Evolutionary conservation across 352 stramenopile genomes (phyloP).

Genomic region (Globisporangium lucens): DNA sequence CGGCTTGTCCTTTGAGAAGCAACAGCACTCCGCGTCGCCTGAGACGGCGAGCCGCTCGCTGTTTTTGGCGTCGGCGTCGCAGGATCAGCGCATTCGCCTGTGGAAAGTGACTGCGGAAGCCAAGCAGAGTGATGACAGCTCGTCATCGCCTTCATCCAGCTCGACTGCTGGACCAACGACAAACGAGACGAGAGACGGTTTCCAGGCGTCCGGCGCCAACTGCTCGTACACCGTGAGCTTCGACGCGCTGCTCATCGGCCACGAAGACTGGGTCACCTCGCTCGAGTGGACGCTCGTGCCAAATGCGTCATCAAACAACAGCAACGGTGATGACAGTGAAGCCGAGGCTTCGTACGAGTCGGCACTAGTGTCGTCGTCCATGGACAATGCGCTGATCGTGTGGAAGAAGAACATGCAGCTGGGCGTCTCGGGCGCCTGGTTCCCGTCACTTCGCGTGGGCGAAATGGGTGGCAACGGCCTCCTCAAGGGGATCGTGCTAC

Average conservation of each 20-base stretch:
- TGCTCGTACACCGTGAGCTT: slow-evolving; percentile 51
- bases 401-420: slow-evolving; percentile 33
- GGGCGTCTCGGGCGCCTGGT: slow-evolving; percentile 30
- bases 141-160: background rate
- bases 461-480: slow-evolving; percentile 57
- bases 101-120: slow-evolving; percentile 41
- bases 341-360: background rate
- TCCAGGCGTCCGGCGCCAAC: slow-evolving; percentile 24
- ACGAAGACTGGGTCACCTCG: slow-evolving; percentile 83
- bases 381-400: slow-evolving; percentile 78
- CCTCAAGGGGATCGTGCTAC: slow-evolving; percentile 38
- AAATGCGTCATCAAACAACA: background rate
- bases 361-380: slow-evolving; percentile 58
- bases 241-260: slow-evolving; percentile 60
- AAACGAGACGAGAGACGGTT: slow-evolving; percentile 27
- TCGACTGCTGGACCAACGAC: background rate
- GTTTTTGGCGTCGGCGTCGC: slow-evolving; percentile 59
- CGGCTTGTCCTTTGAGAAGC: slow-evolving; percentile 47
- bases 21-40: background rate
- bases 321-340: background rate
- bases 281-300: slow-evolving; percentile 46
- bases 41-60: background rate
- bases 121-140: background rate
- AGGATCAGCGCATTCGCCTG: slow-evolving; percentile 69
- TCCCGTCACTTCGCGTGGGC: slow-evolving; percentile 48